Base-by-base conservation (phyloP, 1,284 basidiomycete species). In the Papiliotrema flavescens region DNA sequence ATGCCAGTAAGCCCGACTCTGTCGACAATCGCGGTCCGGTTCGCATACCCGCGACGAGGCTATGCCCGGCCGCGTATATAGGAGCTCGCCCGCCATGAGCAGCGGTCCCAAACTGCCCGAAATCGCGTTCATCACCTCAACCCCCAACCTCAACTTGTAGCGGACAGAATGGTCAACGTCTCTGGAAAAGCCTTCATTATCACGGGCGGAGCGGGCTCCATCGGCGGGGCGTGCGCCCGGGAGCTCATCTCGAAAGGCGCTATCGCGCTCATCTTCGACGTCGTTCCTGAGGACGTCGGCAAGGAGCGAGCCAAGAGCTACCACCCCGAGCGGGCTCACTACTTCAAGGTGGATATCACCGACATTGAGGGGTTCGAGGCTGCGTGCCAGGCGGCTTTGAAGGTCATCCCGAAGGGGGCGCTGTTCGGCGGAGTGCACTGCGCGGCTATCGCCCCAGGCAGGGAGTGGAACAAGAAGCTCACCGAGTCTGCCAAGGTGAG, bases 371-470 rank as follows among this genome's bases (percentile, higher is more conserved):
- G 17, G 2, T 50, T 63, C n/a, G 26, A 43, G 15, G 37, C 36
- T 1, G 57, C 60, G 1, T 46, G 49, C n/a, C 50, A 59, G 11
- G 50, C 40, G 7, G 51, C 62, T 19, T 40, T 59, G 22, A 39
- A 43, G 13, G 56, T 53, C n/a, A 60, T 61, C 32, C 60, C 62
- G 23, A 61, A 64, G 52, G 63, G 61, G 28, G 55, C 54, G 14
- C 61, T 70, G 5, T 58, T 61, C 19, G 66, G 68, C 20, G 57
- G 53, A 26, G 62, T 70, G 4, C 66, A 69, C 56, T 65, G 63
- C 39, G 68, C 66, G 13, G 66, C 61, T 15, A 61, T 67, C 19
- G 62, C 61, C 0, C 51, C 60, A 7, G 49, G 49, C 1, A 41
- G 56, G n/a, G 28, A 45, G 14, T 62, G 61, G 61, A 48, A n/a